Evolutionary conservation across 2,329 filamentous ascomycete genomes (phyloP).

Genomic region (Aureobasidium sp.): DNA sequence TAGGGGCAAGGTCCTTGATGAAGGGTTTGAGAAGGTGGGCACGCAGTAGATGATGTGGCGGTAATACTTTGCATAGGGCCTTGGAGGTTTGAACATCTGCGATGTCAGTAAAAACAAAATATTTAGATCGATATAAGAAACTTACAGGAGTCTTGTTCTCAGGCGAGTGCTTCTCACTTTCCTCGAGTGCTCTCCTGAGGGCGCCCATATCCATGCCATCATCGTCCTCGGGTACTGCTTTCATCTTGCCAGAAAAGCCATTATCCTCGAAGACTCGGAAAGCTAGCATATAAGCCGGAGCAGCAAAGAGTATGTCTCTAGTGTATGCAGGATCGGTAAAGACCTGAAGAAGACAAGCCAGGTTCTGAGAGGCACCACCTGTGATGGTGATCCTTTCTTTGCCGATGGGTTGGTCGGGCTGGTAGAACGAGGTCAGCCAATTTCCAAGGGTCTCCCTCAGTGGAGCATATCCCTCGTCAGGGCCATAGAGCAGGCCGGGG

Average conservation of each 20-base stretch:
- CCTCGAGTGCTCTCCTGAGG: conserved; percentile 45
- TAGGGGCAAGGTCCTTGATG: conserved; percentile 72
- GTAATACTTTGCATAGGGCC: conserved; percentile 67
- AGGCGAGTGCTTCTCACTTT: conserved; percentile 39
- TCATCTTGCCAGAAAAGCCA: conserved; percentile 59
- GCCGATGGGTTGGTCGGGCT: conserved; percentile 35
- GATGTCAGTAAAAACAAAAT: background rate
- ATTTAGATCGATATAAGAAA: background rate
- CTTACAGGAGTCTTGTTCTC: conserved; percentile 15
- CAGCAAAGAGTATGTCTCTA: conserved; percentile 68
- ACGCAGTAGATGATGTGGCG: conserved; percentile 83
- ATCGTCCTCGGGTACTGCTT: conserved; percentile 67
- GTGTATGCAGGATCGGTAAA: conserved; percentile 76
- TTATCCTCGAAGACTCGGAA: conserved; percentile 80
- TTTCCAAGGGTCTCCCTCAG: conserved; percentile 59
- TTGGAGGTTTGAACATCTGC: conserved; percentile 50
- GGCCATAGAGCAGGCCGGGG: conserved; percentile 69
- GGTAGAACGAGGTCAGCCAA: conserved; percentile 64
- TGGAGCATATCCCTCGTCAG: conserved; percentile 66
- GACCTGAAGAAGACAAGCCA: conserved; percentile 69
- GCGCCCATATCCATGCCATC: conserved; percentile 66
- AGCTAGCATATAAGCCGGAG: conserved; percentile 77
- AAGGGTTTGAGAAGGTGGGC: conserved; percentile 84
- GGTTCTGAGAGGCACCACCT: conserved; percentile 76
- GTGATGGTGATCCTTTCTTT: conserved; percentile 67